These are phyloP conservation scores for Adansonia gregorii DNA, from an alignment of 441 rosid genomes.

Conservation along the genomic window DNA sequence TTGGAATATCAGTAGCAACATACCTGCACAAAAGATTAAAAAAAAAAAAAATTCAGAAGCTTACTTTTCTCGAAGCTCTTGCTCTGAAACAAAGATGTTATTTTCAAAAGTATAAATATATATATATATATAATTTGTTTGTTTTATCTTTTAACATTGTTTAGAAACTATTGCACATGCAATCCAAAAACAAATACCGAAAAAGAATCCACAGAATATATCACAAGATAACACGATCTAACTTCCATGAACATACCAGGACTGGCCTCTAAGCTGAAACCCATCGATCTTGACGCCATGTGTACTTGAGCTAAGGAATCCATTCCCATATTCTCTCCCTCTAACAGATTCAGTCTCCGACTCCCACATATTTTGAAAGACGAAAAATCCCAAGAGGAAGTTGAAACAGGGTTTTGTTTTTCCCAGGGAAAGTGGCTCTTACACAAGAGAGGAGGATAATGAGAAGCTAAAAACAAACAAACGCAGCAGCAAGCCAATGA, in stretches of 20 bases:
- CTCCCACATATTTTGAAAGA: slow-evolving; percentile 77
- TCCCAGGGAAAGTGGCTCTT: background rate
- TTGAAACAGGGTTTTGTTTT: slow-evolving; percentile 17
- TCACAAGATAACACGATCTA: background rate
- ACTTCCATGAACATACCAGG: slow-evolving; percentile 57
- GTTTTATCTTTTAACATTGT: background rate
- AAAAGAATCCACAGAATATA: background rate
- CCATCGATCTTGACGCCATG: slow-evolving; percentile 81
- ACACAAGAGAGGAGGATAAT: slow-evolving; percentile 24
- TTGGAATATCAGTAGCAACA: slow-evolving; percentile 90
- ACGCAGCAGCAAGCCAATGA: too few relatives aligned
- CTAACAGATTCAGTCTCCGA: slow-evolving; percentile 71
- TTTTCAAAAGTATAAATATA: background rate
- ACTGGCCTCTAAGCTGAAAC: slow-evolving; percentile 82
- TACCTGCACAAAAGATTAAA: slow-evolving; percentile 51
- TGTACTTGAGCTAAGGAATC: slow-evolving; percentile 61
- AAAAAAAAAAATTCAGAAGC: too few relatives aligned
- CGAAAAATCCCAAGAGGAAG: slow-evolving; percentile 16
- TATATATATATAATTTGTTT: background rate
- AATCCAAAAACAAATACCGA: slow-evolving; percentile 20
- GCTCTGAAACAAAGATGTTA: background rate
- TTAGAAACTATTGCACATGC: background rate
- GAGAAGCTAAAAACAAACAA: background rate
- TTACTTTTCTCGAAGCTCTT: too few relatives aligned
- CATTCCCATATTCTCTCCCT: slow-evolving; percentile 85